phyloP scores from a whole-genome alignment of 225 moss, liverwort and hornwort genomes.

The Marchantia paleacea region DNA sequence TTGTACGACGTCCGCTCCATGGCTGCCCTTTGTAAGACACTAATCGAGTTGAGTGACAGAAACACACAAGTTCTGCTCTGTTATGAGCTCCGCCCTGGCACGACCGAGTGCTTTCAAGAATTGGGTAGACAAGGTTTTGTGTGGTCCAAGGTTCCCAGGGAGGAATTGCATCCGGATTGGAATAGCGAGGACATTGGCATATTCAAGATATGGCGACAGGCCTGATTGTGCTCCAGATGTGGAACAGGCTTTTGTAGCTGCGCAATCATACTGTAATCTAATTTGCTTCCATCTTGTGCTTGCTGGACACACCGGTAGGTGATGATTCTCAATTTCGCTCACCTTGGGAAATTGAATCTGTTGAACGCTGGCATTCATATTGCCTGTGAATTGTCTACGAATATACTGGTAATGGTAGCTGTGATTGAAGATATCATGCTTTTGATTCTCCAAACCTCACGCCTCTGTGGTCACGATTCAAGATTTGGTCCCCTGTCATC shows the following conservation, averaged over 20 bases:
- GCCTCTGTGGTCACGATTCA: too few relatives aligned
- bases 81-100: constrained; percentile 41
- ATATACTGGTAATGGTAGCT: too few relatives aligned
- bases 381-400: neutral
- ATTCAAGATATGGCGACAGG: constrained; percentile 31
- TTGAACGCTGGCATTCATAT: neutral
- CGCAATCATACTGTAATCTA: neutral
- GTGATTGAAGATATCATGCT: too few relatives aligned
- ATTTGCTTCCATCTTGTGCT: neutral
- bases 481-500: too few relatives aligned
- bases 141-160: constrained; percentile 37
- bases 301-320: neutral
- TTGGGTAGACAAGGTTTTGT: constrained; percentile 22
- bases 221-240: constrained; percentile 1
- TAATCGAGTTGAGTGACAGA: constrained; percentile 29
- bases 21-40: constrained; percentile 38
- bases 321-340: neutral
- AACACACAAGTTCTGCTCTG: constrained; percentile 33
- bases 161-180: constrained; percentile 40
- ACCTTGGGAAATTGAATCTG: neutral
- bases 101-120: constrained; percentile 40
- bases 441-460: too few relatives aligned
- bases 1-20: constrained; percentile 29
- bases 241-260: neutral
- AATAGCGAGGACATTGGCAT: constrained; percentile 45